A percentile compares a stretch with the other conserved stretches of the same genome.
These are phyloP conservation scores for Santalum album DNA, from an alignment of 164 flowering plant species.

Conservation along the genomic window DNA sequence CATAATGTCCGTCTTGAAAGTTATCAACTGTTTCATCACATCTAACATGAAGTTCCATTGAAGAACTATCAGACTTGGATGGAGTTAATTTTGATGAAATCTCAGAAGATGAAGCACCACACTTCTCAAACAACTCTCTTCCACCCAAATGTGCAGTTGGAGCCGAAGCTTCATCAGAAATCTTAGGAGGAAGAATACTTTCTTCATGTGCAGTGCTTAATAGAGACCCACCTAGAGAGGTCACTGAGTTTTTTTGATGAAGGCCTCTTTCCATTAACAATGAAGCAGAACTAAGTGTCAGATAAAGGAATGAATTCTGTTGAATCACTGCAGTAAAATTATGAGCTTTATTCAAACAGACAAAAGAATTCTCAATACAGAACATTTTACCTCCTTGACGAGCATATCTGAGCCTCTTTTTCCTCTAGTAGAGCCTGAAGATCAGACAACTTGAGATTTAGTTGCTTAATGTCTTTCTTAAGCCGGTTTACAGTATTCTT, in stretches of 20 bases:
- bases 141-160: slow-evolving; percentile 15
- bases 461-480: slow-evolving; percentile 75
- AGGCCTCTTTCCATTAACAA: slow-evolving; percentile 17
- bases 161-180: slow-evolving; percentile 16
- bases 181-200: slow-evolving; percentile 12
- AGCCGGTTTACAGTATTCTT: slow-evolving; percentile 59
- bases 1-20: slow-evolving; percentile 7
- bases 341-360: neutral
- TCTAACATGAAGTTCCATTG: slow-evolving; percentile 12
- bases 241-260: slow-evolving; percentile 13
- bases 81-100: slow-evolving; percentile 9
- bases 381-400: slow-evolving; percentile 42
- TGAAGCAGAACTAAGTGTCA: slow-evolving; percentile 23
- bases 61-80: slow-evolving; percentile 18
- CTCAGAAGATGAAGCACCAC: slow-evolving; percentile 16
- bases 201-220: slow-evolving; percentile 22
- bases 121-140: slow-evolving; percentile 16
- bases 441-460: slow-evolving; percentile 57
- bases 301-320: slow-evolving; percentile 7
- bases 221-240: slow-evolving; percentile 10
- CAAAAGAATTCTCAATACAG: neutral
- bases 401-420: slow-evolving; percentile 62
- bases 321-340: slow-evolving; percentile 4
- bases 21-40: slow-evolving; percentile 16
- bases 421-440: slow-evolving; percentile 76